These are phyloP conservation scores for Cucumis sativus DNA, from an alignment of 306 rosid genomes.

Conservation along the genomic window Cucumber_9930_V3 NC_026661.2:15193501-15194000, in stretches of 20 bases:
- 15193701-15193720: slow-evolving; percentile 77
- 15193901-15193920: slow-evolving; percentile 94
- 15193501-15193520: slow-evolving; percentile 80
- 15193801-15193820: slow-evolving; percentile 74
- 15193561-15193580: slow-evolving; percentile 73
- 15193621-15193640: slow-evolving; percentile 51
- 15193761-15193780: slow-evolving; percentile 71
- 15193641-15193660: slow-evolving; percentile 96
- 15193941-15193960: slow-evolving; percentile 83
- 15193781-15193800: slow-evolving; percentile 17
- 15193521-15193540: slow-evolving; percentile 74
- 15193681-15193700: slow-evolving; percentile 79
- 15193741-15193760: slow-evolving; percentile 72
- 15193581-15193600: slow-evolving; percentile 68
- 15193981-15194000: slow-evolving; percentile 52
- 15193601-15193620: slow-evolving; percentile 61
- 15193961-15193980: slow-evolving; percentile 91
- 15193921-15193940: slow-evolving; percentile 84
- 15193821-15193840: slow-evolving; percentile 85
- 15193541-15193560: slow-evolving; percentile 48
- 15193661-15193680: slow-evolving; percentile 77
- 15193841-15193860: slow-evolving; percentile 87
- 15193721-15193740: slow-evolving; percentile 60
- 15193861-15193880: slow-evolving; percentile 92
- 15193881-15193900: slow-evolving; percentile 94